These are phyloP conservation scores for Pseudogymnoascus sp. DNA, from an alignment of 2,329 filamentous ascomycete species.

Conservation along the genomic window DNA sequence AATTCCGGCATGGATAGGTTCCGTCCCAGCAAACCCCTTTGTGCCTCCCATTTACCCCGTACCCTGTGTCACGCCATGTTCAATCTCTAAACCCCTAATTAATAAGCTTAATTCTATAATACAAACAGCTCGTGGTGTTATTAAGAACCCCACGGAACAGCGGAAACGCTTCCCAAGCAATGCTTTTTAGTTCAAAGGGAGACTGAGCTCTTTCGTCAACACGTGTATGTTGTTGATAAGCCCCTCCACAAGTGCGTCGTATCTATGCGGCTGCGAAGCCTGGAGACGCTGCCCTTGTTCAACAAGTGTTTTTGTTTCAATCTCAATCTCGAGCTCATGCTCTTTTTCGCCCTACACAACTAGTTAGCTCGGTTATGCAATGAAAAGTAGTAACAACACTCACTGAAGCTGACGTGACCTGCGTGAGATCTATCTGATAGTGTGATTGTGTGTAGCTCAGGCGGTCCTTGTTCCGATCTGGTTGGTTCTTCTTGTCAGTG, in stretches of 20 bases:
- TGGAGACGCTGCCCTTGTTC: conserved; percentile 54
- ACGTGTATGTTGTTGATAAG: conserved; percentile 60
- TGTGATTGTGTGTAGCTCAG: conserved; percentile 82
- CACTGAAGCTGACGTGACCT: conserved; percentile 52
- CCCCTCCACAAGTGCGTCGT: conserved; percentile 60
- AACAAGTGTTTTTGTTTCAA: conserved; percentile 54
- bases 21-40: background rate
- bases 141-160: background rate
- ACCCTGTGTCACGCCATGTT: background rate
- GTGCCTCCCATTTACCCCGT: background rate
- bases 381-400: conserved; percentile 12
- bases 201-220: conserved; percentile 4
- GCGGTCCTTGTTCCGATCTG: conserved; percentile 76
- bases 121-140: background rate
- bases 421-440: conserved; percentile 88
- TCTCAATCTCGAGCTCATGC: conserved; percentile 74
- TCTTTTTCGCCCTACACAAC: conserved; percentile 43
- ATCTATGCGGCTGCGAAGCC: conserved; percentile 46
- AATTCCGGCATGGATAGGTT: background rate
- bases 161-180: background rate
- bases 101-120: conserved; percentile 5
- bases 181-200: background rate
- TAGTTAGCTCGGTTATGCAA: conserved; percentile 7
- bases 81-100: background rate
- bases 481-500: conserved; percentile 23